Evolutionary conservation across 202 grass and related monocot genomes (phyloP).

Genomic region (Digitaria exilis): DNA sequence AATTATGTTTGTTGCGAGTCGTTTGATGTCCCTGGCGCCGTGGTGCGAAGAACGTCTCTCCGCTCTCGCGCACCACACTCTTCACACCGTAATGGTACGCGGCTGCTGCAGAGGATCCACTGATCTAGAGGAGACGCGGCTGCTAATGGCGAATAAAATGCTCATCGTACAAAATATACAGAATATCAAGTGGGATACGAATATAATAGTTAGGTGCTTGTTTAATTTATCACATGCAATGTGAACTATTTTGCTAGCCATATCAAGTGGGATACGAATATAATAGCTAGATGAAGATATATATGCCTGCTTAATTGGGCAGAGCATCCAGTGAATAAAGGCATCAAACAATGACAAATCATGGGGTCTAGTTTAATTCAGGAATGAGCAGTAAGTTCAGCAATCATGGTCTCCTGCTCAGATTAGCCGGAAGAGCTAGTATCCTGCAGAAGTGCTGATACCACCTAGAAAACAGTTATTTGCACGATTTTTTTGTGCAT

Average conservation of each 20-base stretch:
- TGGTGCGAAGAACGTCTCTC: no score
- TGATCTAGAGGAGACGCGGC: no score
- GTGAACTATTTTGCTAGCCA: neutral
- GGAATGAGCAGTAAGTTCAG: no score
- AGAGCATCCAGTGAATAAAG: neutral
- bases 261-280: no score
- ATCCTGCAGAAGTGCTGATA: conserved; percentile 22
- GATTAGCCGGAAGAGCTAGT: neutral
- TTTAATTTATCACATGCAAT: conserved; percentile 10
- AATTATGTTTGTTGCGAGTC: no score
- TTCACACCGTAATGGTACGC: no score
- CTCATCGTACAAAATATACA: conserved; percentile 77
- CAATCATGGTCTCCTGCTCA: neutral
- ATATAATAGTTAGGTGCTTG: neutral
- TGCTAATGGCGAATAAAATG: conserved; percentile 81
- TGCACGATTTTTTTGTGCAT: neutral
- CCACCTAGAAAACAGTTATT: neutral
- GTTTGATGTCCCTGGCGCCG: no score
- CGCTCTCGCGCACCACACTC: no score
- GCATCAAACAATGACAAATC: neutral
- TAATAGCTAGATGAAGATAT: no score
- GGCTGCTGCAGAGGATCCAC: no score
- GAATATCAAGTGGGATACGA: conserved; percentile 21
- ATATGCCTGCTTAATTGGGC: neutral
- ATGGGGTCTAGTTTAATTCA: no score